Percentiles rank a stretch among this genome's conserved stretches.
Conservation (phyloP, 1,284 basidiomycete species). For the Albatrellus sp. region DNA sequence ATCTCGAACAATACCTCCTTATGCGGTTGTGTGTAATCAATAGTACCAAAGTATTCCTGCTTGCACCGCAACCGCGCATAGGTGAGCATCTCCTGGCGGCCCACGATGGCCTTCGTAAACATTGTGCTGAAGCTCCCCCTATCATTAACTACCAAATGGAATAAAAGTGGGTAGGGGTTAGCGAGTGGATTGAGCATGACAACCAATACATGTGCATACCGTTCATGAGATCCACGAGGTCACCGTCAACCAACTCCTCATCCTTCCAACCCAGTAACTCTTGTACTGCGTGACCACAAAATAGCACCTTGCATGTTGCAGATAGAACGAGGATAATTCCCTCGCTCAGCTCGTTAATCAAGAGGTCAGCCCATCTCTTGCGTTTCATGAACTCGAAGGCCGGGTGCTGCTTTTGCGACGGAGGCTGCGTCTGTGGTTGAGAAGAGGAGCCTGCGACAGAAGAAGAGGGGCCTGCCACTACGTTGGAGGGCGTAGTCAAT, state of each 20-base stretch:
- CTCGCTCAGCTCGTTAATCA: slow-evolving; percentile 67
- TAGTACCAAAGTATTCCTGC: slow-evolving; percentile 14
- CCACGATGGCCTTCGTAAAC: slow-evolving; percentile 41
- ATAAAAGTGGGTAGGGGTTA: background rate
- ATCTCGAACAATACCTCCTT: slow-evolving; percentile 63
- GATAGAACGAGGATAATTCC: slow-evolving; percentile 61
- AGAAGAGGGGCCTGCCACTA: too few relatives aligned
- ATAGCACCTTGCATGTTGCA: slow-evolving; percentile 46
- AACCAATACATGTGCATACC: slow-evolving; percentile 25
- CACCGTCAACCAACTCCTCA: slow-evolving; percentile 55
- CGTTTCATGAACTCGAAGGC: slow-evolving; percentile 66
- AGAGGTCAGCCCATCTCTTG: slow-evolving; percentile 78
- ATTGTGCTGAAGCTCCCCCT: slow-evolving; percentile 38
- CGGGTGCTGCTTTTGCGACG: slow-evolving; percentile 33
- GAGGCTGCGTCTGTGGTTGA: slow-evolving; percentile 24
- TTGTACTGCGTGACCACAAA: slow-evolving; percentile 54
- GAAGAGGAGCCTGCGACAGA: too few relatives aligned
- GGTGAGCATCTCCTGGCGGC: slow-evolving; percentile 36
- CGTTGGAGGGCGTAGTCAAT: too few relatives aligned
- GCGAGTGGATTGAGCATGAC: background rate
- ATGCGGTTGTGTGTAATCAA: slow-evolving; percentile 15
- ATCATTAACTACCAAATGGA: slow-evolving; percentile 41
- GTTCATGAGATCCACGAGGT: slow-evolving; percentile 54
- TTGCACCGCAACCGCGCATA: slow-evolving; percentile 53
- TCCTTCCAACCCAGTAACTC: slow-evolving; percentile 70